Evolutionary conservation across 1,284 basidiomycete genomes (phyloP), one percentile per base, ranked within the genome.

Genomic region (Puccinia hordei): DNA sequence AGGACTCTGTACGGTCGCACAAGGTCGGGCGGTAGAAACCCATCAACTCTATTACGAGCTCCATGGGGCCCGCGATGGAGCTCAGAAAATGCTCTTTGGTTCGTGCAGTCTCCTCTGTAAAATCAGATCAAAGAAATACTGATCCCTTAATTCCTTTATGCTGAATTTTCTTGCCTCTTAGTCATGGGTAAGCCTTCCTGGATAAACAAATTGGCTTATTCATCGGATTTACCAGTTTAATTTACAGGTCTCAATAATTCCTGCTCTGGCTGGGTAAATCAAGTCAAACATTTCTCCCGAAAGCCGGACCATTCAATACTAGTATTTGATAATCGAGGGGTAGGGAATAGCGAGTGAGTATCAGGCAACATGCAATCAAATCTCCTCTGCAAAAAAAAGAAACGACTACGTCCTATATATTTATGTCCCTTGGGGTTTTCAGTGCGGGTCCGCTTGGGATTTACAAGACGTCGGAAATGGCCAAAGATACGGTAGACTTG

Each of bases 321-420:
- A 2, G 92, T 93, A 0, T 92, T 95, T 83, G 94, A 96, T 85
- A 95, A 96, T 84, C 89, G 93, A 55, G 94, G 94, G 0, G 93
- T 93, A 0, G 92, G 94, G 5, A 90, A 93, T 84, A 92, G 90
- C 68, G 90, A 89, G 27, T 87, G 89, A 27, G 92, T 93, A 0
- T n/a, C n/a, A n/a, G n/a, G n/a, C n/a, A n/a, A 6, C 30, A 33
- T 12, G 17, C 30, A 12, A 15, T n/a, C 19, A 8, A 57, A 57
- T 19, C 10, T n/a, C 6, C 51, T 22, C 55, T n/a, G 55, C 9
- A 24, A 57, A 57, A 57, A 57, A 57, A 57, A 57, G 19, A n/a
- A 19, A 57, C 5, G 27, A 22, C n/a, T n/a, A n/a, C n/a, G n/a
- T n/a, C n/a, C n/a, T n/a, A n/a, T n/a, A n/a, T n/a, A n/a, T n/a